Evolutionary conservation across 129 eudicot species (phyloP), one percentile per base, ranked within the genome.

Genomic region (Chrysanthemum lavandulifolium): DNA sequence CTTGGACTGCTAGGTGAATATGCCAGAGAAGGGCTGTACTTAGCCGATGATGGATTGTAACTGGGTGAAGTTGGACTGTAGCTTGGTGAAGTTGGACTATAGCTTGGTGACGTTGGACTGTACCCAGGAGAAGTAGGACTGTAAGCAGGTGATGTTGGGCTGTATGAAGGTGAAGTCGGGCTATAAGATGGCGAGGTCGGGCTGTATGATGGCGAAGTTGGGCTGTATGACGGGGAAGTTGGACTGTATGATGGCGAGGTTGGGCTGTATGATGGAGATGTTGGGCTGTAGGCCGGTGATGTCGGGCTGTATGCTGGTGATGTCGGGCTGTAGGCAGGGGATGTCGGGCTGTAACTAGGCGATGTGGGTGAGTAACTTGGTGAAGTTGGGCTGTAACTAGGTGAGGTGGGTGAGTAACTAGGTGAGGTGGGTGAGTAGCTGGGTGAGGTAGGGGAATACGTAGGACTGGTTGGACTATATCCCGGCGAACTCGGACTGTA

Each of bases 1-100:
- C 95, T 89, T 66, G 97, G 97, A 64, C 96, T 85, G 75, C 92
- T 92, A n/a, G 98, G 96, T n/a, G 98, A 92, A 81, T 89, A 92
- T 2, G 95, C 98, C 75, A 87, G 78, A 23, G 98, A 93, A 0
- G 97, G 98, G 78, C 96, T 93, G 87, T 89, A 93, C 70, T 84
- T 87, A 29, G 95, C 95, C 0, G 88, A 86, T 69, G 97, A 89
- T 18, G 92, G 92, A 50, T 86, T 91, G 71, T 85, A 91, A 64
- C 90, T 84, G 5, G 96, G 96, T 18, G 98, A 92, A 1, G 95
- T 91, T 0, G 98, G 98, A 51, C 89, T 92, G 81, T 89, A 92
- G 53, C 89, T 82, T 2, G 98, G 97, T 0, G 98, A 93, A 0
- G 97, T 87, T 3, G 98, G 98, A 40, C 96, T 40, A 40, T 40